Conservation (phyloP, 2,329 filamentous ascomycete genomes). For the Cladorrhinum sp. region DNA sequence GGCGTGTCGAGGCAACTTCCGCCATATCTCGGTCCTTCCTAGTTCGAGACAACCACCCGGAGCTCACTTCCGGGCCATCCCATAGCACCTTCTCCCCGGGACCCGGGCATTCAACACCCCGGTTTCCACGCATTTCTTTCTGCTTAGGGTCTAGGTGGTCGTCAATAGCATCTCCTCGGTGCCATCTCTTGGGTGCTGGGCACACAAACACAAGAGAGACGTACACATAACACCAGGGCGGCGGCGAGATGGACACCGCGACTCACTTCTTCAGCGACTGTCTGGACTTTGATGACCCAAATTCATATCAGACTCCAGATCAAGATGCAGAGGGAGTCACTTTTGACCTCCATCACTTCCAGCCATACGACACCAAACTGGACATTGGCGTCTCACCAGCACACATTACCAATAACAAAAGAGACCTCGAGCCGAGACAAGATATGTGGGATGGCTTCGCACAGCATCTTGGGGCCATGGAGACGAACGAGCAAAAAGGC, state of each 20-base stretch:
- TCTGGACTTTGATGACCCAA: constrained; percentile 23
- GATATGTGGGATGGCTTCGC: constrained; percentile 19
- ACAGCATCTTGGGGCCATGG: constrained; percentile 18
- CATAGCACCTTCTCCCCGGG: constrained; percentile 4
- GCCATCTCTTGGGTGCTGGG: not conserved
- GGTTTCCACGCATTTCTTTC: not conserved
- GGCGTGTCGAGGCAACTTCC: not conserved
- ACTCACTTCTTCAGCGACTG: constrained; percentile 28
- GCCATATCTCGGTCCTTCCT: constrained; percentile 3
- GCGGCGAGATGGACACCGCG: constrained; percentile 24
- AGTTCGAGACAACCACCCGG: not conserved
- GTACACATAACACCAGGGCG: not conserved
- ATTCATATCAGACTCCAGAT: constrained; percentile 22
- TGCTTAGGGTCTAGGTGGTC: not conserved
- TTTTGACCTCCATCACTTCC: constrained; percentile 15
- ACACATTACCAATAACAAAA: constrained; percentile 1
- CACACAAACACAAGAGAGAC: not conserved
- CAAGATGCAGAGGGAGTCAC: constrained; percentile 13
- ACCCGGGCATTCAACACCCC: not conserved
- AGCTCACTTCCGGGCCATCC: constrained; percentile 14
- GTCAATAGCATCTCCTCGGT: constrained; percentile 3
- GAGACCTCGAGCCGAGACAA: constrained; percentile 4
- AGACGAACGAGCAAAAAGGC: constrained; percentile 8
- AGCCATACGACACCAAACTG: constrained; percentile 14
- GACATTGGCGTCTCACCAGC: constrained; percentile 10